A percentile compares a stretch with the other conserved stretches of the same genome.
These are phyloP conservation scores for Pinus taeda DNA, from an alignment of 75 land plant genomes.

Conservation along the genomic window DNA sequence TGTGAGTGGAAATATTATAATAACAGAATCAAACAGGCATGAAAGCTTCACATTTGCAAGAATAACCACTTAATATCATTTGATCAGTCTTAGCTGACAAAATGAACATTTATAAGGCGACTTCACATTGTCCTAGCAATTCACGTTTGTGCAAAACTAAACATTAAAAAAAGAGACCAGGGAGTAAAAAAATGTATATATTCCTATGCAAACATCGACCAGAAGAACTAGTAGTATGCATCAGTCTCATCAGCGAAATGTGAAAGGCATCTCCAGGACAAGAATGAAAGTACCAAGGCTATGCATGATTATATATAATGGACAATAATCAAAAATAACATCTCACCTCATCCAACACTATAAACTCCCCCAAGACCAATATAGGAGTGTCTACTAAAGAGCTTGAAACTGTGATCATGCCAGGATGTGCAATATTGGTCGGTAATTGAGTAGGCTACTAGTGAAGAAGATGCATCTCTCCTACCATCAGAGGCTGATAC, in stretches of 20 bases:
- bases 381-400: not conserved
- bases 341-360: not conserved
- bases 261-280: not conserved
- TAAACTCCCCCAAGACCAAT: not conserved
- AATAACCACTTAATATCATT: not conserved
- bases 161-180: not conserved
- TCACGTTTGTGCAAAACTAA: not conserved
- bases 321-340: not conserved
- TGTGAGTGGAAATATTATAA: not conserved
- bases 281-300: not conserved
- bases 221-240: not conserved
- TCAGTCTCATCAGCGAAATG: not conserved
- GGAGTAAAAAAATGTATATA: not conserved
- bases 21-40: constrained; percentile 10
- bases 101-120: not conserved
- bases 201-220: not conserved
- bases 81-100: not conserved
- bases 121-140: not conserved
- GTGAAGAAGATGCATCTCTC: not conserved
- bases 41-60: not conserved
- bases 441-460: not conserved
- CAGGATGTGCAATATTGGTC: not conserved
- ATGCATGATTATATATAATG: not conserved
- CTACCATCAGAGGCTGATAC: not conserved
- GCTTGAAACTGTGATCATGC: not conserved